A percentile compares a stretch with the other conserved stretches of the same genome.
These are phyloP conservation scores for Porodaedalea pini DNA, from an alignment of 1,284 basidiomycete genomes.

Conservation along the genomic window DNA sequence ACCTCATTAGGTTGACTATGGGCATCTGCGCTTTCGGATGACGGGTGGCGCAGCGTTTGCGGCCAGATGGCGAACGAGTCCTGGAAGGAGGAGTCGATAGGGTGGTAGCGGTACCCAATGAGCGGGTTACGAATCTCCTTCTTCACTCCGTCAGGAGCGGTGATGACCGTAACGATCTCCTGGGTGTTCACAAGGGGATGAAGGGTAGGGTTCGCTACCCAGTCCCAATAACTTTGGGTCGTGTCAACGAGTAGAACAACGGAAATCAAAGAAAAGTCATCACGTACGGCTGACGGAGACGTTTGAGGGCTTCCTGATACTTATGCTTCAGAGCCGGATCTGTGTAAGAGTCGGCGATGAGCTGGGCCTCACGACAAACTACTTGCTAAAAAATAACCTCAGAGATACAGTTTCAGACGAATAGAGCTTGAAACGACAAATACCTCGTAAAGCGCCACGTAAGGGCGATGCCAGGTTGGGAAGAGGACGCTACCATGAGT, in stretches of 20 bases:
- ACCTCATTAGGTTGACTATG: slow-evolving; percentile 32
- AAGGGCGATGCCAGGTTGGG: slow-evolving; percentile 52
- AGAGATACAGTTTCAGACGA: not conserved
- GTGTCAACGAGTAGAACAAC: not conserved
- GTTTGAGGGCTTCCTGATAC: slow-evolving; percentile 37
- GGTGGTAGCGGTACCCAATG: slow-evolving; percentile 40
- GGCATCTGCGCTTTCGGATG: slow-evolving; percentile 11
- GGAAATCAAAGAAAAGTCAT: not conserved
- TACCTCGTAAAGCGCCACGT: slow-evolving; percentile 46
- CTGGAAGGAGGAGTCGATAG: slow-evolving; percentile 34
- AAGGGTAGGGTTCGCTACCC: slow-evolving; percentile 42
- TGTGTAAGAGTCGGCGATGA: slow-evolving; percentile 31
- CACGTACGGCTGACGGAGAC: slow-evolving; percentile 38
- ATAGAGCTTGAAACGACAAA: not conserved
- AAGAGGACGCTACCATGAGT: slow-evolving; percentile 48
- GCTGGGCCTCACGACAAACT: slow-evolving; percentile 36
- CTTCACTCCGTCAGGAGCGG: slow-evolving; percentile 34
- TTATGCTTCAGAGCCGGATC: too few species aligned
- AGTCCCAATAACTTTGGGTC: slow-evolving; percentile 34
- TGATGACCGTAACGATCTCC: slow-evolving; percentile 36
- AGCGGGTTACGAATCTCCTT: too few species aligned
- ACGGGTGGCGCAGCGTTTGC: slow-evolving; percentile 43
- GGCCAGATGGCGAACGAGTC: slow-evolving; percentile 35
- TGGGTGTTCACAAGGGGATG: slow-evolving; percentile 40
- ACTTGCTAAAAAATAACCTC: slow-evolving; percentile 38